phyloP scores from a whole-genome alignment of 2,329 filamentous ascomycete genomes.

The Colletotrichum lini region DNA sequence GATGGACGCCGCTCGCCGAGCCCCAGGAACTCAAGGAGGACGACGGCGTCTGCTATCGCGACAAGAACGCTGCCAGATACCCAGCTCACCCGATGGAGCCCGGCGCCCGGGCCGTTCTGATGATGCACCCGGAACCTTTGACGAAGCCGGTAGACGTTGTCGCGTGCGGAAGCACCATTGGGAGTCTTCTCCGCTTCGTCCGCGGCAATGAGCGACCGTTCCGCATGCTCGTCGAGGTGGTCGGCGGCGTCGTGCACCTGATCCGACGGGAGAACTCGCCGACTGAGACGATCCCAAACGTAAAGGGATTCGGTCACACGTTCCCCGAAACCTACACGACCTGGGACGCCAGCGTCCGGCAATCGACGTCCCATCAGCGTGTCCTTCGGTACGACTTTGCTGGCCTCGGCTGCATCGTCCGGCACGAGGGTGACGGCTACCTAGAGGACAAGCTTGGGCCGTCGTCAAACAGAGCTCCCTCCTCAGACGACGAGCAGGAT shows the following conservation, averaged over 20 bases:
- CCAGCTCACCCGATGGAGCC: constrained; percentile 67
- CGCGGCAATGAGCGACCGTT: constrained; percentile 63
- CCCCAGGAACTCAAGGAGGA: constrained; percentile 59
- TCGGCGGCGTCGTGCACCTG: constrained; percentile 73
- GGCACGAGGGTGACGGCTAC: constrained; percentile 74
- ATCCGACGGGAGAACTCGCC: constrained; percentile 74
- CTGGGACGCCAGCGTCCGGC: constrained; percentile 68
- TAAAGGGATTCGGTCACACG: constrained; percentile 74
- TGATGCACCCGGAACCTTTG: constrained; percentile 52
- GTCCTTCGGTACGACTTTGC: constrained; percentile 72
- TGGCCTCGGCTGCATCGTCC: constrained; percentile 64
- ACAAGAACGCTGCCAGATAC: constrained; percentile 66
- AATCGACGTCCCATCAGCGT: constrained; percentile 74
- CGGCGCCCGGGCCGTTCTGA: constrained; percentile 56
- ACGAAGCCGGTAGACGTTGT: constrained; percentile 65
- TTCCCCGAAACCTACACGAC: constrained; percentile 78
- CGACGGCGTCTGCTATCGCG: constrained; percentile 65
- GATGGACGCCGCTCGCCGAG: constrained; percentile 61
- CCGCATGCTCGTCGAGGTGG: constrained; percentile 69
- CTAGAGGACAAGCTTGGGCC: constrained; percentile 42
- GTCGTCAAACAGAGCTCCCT: too few species aligned
- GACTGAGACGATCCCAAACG: constrained; percentile 66
- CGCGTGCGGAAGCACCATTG: constrained; percentile 72
- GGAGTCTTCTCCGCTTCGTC: constrained; percentile 72
- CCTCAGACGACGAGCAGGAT: neutral